Conservation (phyloP, 2,329 filamentous ascomycete genomes). For the Plectosphaerella sp. region DNA sequence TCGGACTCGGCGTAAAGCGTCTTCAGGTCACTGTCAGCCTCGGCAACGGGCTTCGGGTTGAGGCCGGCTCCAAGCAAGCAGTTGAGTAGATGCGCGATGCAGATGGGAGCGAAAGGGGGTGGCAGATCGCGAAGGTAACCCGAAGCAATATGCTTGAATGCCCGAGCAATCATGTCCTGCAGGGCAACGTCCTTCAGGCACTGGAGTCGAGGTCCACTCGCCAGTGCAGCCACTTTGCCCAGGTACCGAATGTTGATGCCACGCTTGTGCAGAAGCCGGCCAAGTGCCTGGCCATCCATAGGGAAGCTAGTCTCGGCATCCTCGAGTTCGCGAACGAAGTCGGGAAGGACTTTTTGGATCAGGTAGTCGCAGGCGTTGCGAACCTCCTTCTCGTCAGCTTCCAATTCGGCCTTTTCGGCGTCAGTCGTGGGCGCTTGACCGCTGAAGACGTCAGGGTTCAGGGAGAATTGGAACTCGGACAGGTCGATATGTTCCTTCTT, state of each 20-base stretch:
- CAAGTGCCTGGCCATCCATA: constrained; percentile 94
- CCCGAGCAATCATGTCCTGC: constrained; percentile 92
- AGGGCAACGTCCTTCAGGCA: constrained; percentile 73
- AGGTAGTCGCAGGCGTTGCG: constrained; percentile 78
- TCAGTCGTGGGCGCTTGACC: constrained; percentile 87
- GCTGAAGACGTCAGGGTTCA: constrained; percentile 95
- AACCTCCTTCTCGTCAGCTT: constrained; percentile 82
- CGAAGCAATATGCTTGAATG: constrained; percentile 89
- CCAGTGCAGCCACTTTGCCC: constrained; percentile 72
- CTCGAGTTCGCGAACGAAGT: constrained; percentile 78
- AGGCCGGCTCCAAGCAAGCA: constrained; percentile 77
- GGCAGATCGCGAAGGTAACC: constrained; percentile 76
- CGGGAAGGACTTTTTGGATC: constrained; percentile 72
- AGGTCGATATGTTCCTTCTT: constrained; percentile 73
- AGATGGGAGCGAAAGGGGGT: constrained; percentile 72
- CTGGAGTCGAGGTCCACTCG: constrained; percentile 66
- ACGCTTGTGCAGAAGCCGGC: constrained; percentile 86
- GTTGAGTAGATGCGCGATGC: constrained; percentile 84
- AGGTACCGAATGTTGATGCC: constrained; percentile 96
- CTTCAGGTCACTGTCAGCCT: constrained; percentile 71
- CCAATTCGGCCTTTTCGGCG: constrained; percentile 80
- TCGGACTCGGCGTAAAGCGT: constrained; percentile 77
- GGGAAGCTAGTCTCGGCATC: constrained; percentile 95
- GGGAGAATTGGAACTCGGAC: constrained; percentile 77
- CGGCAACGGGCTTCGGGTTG: constrained; percentile 73